Base-by-base conservation (phyloP, 2,329 filamentous ascomycete genomes). In the Proliferodiscus dingleyae region DNA sequence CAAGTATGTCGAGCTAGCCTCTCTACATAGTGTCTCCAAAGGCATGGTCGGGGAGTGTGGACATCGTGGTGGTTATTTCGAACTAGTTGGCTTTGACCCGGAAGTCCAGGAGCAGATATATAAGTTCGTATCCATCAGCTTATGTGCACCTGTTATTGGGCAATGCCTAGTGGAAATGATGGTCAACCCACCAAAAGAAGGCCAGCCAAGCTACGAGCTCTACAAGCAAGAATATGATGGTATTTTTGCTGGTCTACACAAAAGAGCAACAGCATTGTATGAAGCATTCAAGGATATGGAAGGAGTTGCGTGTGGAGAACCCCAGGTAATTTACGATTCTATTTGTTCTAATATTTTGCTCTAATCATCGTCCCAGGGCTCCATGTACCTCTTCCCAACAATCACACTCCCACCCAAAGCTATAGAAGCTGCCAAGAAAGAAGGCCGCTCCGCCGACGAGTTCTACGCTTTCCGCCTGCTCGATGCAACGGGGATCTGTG, bases 31-130 rank as follows among this genome's bases (percentile, higher is more conserved):
- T 61, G 78, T 94, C 45, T 95, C 89, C 65, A 98, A 98, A 79
- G 93, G 93, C 61, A 97, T 98, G 90, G 87, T 96, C 7, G 93
- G 93, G 64, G 93, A 98, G 74, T 98, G 93, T 66, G 93, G 93
- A 42, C 93, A 98, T 73, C 87, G 93, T 54, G 93, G 91, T 58
- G 93, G 93, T 44, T 98, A 95, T 77, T 97, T 97, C 64, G 93
- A 98, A 75, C 82, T 98, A 46, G 80, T 90, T 49, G 88, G 88
- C 58, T 96, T 98, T 67, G 82, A 95, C 65, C 70, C 80, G 9
- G 76, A 86, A 61, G 93, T 98, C 55, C 84, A 87, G 63, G 87
- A 85, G 55, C 85, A 97, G 73, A 90, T 98, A 68, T 97, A 97
- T 81, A 98, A 98, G 74, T 95, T 95, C 66, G 86, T 97, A 63